Evolutionary conservation across 108 stramenopile genomes (phyloP).

Genomic region (Cyclotella baltica): DNA sequence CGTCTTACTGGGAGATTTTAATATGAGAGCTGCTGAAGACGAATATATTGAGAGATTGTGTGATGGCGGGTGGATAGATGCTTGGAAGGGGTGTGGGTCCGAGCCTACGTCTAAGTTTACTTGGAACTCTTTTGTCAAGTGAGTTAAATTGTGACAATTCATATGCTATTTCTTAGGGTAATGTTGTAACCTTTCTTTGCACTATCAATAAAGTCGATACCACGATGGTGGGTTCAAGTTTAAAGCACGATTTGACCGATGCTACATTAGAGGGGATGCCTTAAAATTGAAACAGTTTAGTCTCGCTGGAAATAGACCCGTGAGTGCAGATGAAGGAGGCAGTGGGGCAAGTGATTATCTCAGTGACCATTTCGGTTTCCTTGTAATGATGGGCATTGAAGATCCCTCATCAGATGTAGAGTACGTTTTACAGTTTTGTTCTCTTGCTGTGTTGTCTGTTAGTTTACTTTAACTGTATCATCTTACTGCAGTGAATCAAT

Average conservation of each 20-base stretch:
- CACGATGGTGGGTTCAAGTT: conserved; percentile 44
- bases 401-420: not conserved
- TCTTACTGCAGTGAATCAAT: not conserved
- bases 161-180: not conserved
- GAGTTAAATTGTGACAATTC: not conserved
- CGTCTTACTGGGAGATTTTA: conserved; percentile 46
- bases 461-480: no score
- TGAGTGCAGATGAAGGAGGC: conserved; percentile 8
- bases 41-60: conserved; percentile 9
- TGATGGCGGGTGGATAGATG: conserved; percentile 41
- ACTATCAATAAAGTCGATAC: conserved; percentile 9
- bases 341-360: conserved; percentile 32
- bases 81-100: conserved; percentile 42
- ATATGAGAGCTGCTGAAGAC: conserved; percentile 47
- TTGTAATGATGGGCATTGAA: conserved; percentile 28
- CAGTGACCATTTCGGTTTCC: conserved; percentile 51
- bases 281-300: conserved; percentile 29
- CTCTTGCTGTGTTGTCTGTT: not conserved
- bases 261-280: conserved; percentile 32
- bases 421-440: not conserved
- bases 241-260: conserved; percentile 43
- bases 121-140: conserved; percentile 45
- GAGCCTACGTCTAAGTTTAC: conserved; percentile 20
- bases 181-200: no score
- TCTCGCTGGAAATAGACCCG: conserved; percentile 39